These are phyloP conservation scores for Astragalus membranaceus DNA, from an alignment of 306 rosid species.

Conservation along the genomic window DNA sequence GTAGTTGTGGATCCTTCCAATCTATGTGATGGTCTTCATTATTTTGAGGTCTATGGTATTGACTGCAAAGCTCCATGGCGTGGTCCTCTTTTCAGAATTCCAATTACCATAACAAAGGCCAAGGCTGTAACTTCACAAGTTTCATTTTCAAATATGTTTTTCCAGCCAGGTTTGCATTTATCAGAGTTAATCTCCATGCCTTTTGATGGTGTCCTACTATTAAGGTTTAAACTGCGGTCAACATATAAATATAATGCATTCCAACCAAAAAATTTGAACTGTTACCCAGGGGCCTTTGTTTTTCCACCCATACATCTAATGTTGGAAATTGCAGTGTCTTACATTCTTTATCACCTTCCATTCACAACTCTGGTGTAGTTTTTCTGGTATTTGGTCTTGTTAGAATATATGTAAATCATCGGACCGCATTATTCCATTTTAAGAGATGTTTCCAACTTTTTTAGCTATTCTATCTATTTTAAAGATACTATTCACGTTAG, in stretches of 20 bases:
- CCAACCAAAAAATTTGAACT: slow-evolving; percentile 9
- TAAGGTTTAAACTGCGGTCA: background rate
- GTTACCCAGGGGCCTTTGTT: background rate
- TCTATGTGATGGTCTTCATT: slow-evolving; percentile 84
- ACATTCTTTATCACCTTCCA: slow-evolving; percentile 1
- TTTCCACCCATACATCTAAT: background rate
- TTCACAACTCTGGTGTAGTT: slow-evolving; percentile 8
- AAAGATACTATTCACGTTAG: slow-evolving; percentile 9
- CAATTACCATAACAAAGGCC: slow-evolving; percentile 84
- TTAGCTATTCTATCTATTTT: background rate
- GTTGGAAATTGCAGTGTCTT: slow-evolving; percentile 6
- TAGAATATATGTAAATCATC: background rate
- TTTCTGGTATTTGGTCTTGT: slow-evolving; percentile 5
- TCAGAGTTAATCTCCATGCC: slow-evolving; percentile 14
- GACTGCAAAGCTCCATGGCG: slow-evolving; percentile 98
- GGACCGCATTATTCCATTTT: background rate
- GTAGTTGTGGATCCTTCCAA: slow-evolving; percentile 76
- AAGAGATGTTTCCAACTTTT: slow-evolving; percentile 2
- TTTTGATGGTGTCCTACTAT: slow-evolving; percentile 14
- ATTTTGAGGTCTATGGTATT: slow-evolving; percentile 74
- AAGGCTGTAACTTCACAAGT: slow-evolving; percentile 49
- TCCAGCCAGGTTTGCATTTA: slow-evolving; percentile 64
- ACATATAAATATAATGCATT: background rate
- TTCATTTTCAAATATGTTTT: slow-evolving; percentile 63
- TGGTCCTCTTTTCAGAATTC: slow-evolving; percentile 95